Evolutionary conservation across 306 rosid genomes (phyloP), one percentile per base, ranked within the genome.

Genomic region (Lupinus albus): DNA sequence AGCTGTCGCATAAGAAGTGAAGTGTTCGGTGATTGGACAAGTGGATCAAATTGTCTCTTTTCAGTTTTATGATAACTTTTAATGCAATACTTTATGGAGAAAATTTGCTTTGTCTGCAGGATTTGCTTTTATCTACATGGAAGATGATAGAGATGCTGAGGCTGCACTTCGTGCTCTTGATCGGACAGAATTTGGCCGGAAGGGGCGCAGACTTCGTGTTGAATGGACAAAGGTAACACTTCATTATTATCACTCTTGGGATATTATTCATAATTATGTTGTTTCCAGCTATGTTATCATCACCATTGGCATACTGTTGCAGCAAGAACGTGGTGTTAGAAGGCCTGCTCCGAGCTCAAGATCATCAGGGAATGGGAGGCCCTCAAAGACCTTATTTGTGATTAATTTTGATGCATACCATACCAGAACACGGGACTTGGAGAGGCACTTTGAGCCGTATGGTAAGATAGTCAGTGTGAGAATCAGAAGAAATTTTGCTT

Each of bases 81-180:
- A 35, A 39, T 54, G 60, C 49, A 45, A 63, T 36, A 11, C 35
- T 48, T 8, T 59, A 32, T 20, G 41, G 54, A 53, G 11, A 44
- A 68, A 46, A 33, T 61, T 84, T 70, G 25, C 56, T 65, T 72
- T 79, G 54, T 49, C 13, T 79, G 39, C 68, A 94, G 99, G 99
- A 28, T 94, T 94, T 75, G 96, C 99, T 82, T 94, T 94, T 72
- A 82, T 94, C 66, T 94, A 90, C 60, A 94, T 94, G 99, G 99
- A 94, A 39, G 97, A 94, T 41, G 99, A 94, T 45, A 87, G 95
- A 82, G 99, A 94, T 81, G 99, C 91, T 25, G 99, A 88, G 63
- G 95, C 87, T 80, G 97, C 99, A 2, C 90, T 90, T 66, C 82
- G 95, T 55, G 90, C 81, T 45, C 97, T 94, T 11, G 97, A 90